A percentile compares a stretch with the other conserved stretches of the same genome.
phyloP scores from a whole-genome alignment of 352 stramenopile genomes.

The Blastocystis sp. region DNA sequence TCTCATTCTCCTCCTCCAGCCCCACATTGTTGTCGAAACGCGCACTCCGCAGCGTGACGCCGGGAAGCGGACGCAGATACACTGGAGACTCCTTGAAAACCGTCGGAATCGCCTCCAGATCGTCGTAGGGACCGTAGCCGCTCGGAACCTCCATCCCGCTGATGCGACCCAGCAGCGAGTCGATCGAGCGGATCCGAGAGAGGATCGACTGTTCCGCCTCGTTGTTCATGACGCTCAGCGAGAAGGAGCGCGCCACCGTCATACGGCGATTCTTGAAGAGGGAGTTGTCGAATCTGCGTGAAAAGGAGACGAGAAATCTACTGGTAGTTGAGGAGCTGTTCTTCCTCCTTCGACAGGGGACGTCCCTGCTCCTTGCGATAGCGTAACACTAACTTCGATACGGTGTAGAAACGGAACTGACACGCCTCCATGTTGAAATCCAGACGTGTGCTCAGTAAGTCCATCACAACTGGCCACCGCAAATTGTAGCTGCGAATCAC shows the following conservation, averaged over 20 bases:
- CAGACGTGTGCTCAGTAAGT: neutral
- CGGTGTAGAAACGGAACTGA: slow-evolving; percentile 17
- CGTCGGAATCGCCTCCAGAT: slow-evolving; percentile 7
- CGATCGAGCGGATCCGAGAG: neutral
- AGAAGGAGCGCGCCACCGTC: neutral
- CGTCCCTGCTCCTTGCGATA: neutral
- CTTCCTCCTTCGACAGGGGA: slow-evolving; percentile 1
- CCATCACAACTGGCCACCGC: slow-evolving; percentile 32
- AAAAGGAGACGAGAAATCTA: neutral
- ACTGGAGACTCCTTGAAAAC: slow-evolving; percentile 19
- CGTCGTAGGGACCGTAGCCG: slow-evolving; percentile 21
- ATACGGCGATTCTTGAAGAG: slow-evolving; percentile 16
- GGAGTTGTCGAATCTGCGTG: slow-evolving; percentile 3
- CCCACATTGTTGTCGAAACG: slow-evolving; percentile 48
- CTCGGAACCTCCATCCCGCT: neutral
- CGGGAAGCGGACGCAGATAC: neutral
- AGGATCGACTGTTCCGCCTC: neutral
- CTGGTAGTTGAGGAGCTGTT: slow-evolving; percentile 8
- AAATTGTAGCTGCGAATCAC: slow-evolving; percentile 33
- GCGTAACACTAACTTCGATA: slow-evolving; percentile 1
- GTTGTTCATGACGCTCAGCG: neutral
- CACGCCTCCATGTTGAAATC: slow-evolving; percentile 23
- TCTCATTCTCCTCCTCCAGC: neutral
- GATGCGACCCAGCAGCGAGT: neutral
- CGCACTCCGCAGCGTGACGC: slow-evolving; percentile 11